These are phyloP conservation scores for Myxozyma mucilagina DNA, from an alignment of 805 yeast species.

Conservation along the genomic window DNA sequence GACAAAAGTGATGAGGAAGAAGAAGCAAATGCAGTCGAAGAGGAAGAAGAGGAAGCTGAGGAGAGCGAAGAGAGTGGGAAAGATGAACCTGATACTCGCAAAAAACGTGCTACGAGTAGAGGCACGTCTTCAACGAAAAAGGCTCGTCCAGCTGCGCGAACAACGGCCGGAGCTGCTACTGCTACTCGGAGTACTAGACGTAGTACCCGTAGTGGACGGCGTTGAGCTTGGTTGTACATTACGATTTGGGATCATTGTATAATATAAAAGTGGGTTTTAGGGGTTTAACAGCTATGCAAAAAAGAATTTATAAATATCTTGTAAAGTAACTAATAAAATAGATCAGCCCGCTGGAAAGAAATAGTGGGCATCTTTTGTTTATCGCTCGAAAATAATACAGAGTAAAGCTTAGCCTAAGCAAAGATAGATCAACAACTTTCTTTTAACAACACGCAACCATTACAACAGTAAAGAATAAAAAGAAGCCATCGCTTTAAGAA, in stretches of 20 bases:
- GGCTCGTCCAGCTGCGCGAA: conserved; percentile 13
- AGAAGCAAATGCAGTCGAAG: conserved; percentile 13
- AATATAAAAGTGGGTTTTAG: neutral
- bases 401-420: neutral
- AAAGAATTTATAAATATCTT: too few relatives aligned
- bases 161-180: conserved; percentile 2
- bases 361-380: conserved; percentile 3
- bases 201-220: conserved; percentile 9
- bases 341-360: too few relatives aligned
- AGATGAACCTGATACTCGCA: conserved; percentile 13
- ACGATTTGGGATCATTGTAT: neutral
- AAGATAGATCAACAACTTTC: neutral
- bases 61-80: conserved; percentile 23
- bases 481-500: neutral
- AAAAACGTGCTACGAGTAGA: neutral
- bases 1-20: conserved; percentile 22
- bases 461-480: neutral
- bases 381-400: conserved; percentile 2
- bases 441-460: neutral
- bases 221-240: neutral
- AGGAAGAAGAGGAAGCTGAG: conserved; percentile 11
- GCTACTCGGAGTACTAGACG: conserved; percentile 12
- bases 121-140: conserved; percentile 1
- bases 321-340: too few relatives aligned
- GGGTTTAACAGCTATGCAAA: neutral